Evolutionary conservation across 495 filamentous ascomycete species (phyloP).

Genomic region (Paragyromitra xinjiangensis): DNA sequence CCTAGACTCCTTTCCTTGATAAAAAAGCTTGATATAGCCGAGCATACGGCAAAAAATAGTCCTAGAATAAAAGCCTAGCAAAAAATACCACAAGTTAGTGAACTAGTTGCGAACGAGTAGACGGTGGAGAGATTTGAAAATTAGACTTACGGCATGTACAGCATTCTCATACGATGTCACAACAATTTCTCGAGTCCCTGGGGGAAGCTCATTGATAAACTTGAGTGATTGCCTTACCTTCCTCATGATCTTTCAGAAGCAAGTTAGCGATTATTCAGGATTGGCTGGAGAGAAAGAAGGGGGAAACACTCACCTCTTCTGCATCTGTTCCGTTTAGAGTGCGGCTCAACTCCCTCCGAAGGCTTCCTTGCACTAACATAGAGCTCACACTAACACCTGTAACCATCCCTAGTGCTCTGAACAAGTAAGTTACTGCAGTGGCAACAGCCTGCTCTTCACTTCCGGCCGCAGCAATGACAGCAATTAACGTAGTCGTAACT

Average conservation of each 20-base stretch:
- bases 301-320: constrained; percentile 50
- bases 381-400: constrained; percentile 75
- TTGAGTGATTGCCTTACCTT: constrained; percentile 77
- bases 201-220: constrained; percentile 74
- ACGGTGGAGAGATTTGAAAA: neutral
- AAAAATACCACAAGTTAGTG: constrained; percentile 53
- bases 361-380: constrained; percentile 75
- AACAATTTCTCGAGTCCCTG: constrained; percentile 69
- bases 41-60: constrained; percentile 47
- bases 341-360: constrained; percentile 68
- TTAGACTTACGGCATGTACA: constrained; percentile 42
- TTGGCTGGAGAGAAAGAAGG: too few relatives aligned
- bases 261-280: neutral
- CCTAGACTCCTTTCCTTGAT: constrained; percentile 62
- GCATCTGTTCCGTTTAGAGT: constrained; percentile 69
- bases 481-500: constrained; percentile 73
- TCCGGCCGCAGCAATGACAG: constrained; percentile 72
- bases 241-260: constrained; percentile 69
- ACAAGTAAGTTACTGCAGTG: constrained; percentile 86
- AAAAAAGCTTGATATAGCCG: constrained; percentile 57
- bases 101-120: neutral
- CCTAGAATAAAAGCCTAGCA: constrained; percentile 58
- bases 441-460: constrained; percentile 77
- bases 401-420: constrained; percentile 82
- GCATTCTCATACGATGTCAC: constrained; percentile 68